Evolutionary conservation across 352 stramenopile species (phyloP).

Genomic region (Phytophthora fragariaefolia): DNA sequence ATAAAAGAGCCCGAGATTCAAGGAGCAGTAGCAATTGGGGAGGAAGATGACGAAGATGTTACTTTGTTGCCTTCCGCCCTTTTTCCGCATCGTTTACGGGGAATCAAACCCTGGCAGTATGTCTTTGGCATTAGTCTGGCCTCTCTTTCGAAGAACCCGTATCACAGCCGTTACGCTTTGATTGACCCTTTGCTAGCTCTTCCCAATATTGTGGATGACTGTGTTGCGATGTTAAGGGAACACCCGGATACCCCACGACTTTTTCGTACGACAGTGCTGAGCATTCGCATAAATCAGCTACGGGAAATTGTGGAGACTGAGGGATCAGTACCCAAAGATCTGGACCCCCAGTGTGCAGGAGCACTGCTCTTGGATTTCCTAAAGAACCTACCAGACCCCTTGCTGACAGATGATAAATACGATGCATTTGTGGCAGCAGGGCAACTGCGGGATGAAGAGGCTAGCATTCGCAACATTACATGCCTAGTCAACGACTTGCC

Average conservation of each 20-base stretch:
- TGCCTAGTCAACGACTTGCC: conserved; percentile 83
- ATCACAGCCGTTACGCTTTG: conserved; percentile 79
- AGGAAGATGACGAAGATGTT: conserved; percentile 39
- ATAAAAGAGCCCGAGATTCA: conserved; percentile 26
- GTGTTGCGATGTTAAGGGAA: conserved; percentile 69
- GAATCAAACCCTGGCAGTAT: conserved; percentile 86
- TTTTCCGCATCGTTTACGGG: conserved; percentile 77
- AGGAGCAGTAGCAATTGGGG: conserved; percentile 9
- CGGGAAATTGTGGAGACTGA: conserved; percentile 79
- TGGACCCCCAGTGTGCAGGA: conserved; percentile 70
- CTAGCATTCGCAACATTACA: conserved; percentile 79
- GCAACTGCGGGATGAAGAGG: conserved; percentile 72
- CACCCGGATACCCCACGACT: conserved; percentile 70
- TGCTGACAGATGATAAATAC: conserved; percentile 83
- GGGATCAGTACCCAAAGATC: conserved; percentile 58
- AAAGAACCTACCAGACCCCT: conserved; percentile 74
- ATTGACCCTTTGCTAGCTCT: conserved; percentile 78
- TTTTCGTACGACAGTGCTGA: conserved; percentile 82
- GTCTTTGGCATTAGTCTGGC: conserved; percentile 78
- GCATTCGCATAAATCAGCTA: conserved; percentile 72
- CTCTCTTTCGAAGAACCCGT: conserved; percentile 82
- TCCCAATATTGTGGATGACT: conserved; percentile 83
- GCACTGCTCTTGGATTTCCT: conserved; percentile 83
- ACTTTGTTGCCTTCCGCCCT: conserved; percentile 58
- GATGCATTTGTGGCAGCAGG: conserved; percentile 81